Conservation (phyloP, 1,139 yeast genomes). For the Kurtzmaniella quercitrusa region DNA sequence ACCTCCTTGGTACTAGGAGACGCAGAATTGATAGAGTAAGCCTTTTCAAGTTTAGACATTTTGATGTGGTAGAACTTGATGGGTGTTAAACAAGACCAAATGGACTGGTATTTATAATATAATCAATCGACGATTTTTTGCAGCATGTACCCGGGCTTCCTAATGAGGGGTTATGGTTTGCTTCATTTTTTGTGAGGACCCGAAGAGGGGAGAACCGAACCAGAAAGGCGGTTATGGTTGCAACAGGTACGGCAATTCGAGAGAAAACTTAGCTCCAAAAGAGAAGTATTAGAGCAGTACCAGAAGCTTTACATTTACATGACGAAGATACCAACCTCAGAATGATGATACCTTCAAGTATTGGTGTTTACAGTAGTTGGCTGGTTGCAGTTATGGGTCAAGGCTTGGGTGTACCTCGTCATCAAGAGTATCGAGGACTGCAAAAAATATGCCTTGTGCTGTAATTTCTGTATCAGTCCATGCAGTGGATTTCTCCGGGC, state of each 20-base stretch:
- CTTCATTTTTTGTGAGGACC: neutral
- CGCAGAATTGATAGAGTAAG: neutral
- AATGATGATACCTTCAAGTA: no score
- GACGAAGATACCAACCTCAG: no score
- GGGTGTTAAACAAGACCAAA: neutral
- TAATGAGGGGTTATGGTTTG: neutral
- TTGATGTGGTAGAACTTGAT: neutral
- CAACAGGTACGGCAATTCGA: no score
- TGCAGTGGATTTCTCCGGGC: neutral
- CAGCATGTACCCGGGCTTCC: neutral
- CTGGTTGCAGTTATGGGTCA: no score
- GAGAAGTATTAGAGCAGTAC: no score
- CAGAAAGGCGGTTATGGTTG: no score
- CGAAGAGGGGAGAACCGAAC: neutral
- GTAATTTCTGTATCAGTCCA: no score
- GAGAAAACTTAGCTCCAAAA: no score
- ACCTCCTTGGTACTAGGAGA: neutral
- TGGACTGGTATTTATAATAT: neutral
- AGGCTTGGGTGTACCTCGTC: no score
- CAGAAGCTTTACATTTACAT: no score
- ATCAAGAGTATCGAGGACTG: neutral
- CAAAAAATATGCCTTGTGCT: no score
- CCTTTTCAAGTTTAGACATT: conserved; percentile 1
- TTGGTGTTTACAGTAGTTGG: no score
- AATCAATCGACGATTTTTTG: neutral